Conservation (phyloP, 202 grass and related monocot species). For the Dendrocalamus latiflorus region DNA sequence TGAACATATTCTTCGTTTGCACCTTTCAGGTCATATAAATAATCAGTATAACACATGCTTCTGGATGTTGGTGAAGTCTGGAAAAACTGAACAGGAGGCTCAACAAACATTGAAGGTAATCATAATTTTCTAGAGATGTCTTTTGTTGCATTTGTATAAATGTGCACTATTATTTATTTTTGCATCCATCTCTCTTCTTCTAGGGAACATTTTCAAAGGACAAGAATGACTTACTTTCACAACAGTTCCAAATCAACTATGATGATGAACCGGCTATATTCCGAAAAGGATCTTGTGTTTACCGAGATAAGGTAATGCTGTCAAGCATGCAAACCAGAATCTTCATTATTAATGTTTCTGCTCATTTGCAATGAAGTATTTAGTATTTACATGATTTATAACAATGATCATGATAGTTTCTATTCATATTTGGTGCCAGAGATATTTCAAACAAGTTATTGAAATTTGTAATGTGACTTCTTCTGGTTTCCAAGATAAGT, state of each 20-base stretch:
- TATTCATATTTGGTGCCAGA: not conserved
- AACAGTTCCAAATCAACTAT: conserved; percentile 77
- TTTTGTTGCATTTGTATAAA: not conserved
- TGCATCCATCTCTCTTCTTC: conserved; percentile 1
- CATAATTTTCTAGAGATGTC: not conserved
- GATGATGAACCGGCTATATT: conserved; percentile 69
- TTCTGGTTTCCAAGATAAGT: not conserved
- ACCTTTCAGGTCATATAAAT: conserved; percentile 81
- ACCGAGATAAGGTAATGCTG: conserved; percentile 61
- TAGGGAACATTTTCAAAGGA: conserved; percentile 78
- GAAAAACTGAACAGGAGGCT: conserved; percentile 75
- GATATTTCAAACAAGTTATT: not conserved
- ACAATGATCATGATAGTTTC: not conserved
- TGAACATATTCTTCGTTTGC: conserved; percentile 2
- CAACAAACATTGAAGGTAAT: conserved; percentile 69
- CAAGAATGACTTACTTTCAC: conserved; percentile 75
- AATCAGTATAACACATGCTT: conserved; percentile 98
- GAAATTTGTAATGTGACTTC: not conserved
- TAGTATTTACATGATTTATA: not conserved
- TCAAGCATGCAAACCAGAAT: not conserved
- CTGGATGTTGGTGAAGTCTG: no score
- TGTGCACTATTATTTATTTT: not conserved
- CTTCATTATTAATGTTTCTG: not conserved
- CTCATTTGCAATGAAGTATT: not conserved
- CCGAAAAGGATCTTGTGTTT: conserved; percentile 77